These are phyloP conservation scores for Trichoderma sp. DNA, from an alignment of 2,329 filamentous ascomycete species.

Conservation along the genomic window DNA sequence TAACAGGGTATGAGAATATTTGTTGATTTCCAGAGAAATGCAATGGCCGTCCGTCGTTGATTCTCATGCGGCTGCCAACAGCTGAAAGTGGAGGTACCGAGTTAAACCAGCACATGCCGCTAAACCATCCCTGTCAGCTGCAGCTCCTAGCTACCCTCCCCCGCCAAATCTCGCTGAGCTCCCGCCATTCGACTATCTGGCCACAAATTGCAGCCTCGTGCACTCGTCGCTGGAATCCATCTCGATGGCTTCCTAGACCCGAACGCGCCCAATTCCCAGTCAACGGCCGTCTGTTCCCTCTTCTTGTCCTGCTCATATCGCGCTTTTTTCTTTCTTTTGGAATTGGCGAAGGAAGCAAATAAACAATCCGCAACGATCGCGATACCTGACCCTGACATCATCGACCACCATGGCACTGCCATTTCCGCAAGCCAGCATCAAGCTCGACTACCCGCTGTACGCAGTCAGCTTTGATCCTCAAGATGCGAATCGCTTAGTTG, in stretches of 20 bases:
- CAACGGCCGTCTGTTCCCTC: background rate
- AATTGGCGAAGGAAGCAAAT: background rate
- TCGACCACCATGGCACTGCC: constrained; percentile 42
- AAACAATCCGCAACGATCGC: background rate
- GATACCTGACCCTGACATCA: constrained; percentile 19
- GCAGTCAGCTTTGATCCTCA: constrained; percentile 85
- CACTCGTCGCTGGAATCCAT: background rate
- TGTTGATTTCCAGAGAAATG: background rate
- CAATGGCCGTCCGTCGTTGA: background rate
- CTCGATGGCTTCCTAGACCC: constrained; percentile 15
- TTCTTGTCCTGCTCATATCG: background rate
- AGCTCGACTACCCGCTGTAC: constrained; percentile 82
- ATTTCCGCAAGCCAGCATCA: constrained; percentile 61
- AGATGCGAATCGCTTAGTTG: constrained; percentile 74
- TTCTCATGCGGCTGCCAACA: background rate
- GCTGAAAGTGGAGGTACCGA: background rate
- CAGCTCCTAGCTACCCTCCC: constrained; percentile 5
- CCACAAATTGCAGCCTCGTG: constrained; percentile 17
- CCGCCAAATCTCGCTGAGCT: constrained; percentile 20
- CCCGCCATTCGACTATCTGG: constrained; percentile 22
- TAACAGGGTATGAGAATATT: background rate
- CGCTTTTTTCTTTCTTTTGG: background rate
- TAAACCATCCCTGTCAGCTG: constrained; percentile 13
- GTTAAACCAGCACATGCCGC: background rate
- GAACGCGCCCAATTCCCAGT: constrained; percentile 7